Conservation (phyloP, 768 basidiomycete species). For the Rhizopogon vesiculosus region DNA sequence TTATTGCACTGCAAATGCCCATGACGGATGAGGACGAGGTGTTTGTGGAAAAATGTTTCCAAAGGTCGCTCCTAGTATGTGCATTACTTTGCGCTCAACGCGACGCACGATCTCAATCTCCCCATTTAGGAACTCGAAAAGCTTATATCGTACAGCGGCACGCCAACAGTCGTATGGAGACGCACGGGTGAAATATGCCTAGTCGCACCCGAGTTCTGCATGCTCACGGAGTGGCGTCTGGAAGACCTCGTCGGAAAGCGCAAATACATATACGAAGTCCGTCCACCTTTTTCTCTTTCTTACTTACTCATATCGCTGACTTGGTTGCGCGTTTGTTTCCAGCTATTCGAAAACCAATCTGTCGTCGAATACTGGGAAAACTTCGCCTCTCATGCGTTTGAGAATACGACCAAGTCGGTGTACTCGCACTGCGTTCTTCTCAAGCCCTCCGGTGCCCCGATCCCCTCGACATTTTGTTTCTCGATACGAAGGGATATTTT, state of each 20-base stretch:
- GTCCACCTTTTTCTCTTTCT: conserved; percentile 26
- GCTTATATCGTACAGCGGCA: conserved; percentile 94
- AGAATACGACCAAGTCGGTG: conserved; percentile 94
- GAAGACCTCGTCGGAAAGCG: conserved; percentile 66
- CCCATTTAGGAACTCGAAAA: conserved; percentile 83
- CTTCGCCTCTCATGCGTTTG: conserved; percentile 95
- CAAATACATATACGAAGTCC: conserved; percentile 42
- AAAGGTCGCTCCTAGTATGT: conserved; percentile 82
- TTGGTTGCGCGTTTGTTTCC: background rate
- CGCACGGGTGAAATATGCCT: conserved; percentile 97
- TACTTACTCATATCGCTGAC: background rate
- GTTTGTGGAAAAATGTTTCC: conserved; percentile 94
- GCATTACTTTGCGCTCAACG: background rate
- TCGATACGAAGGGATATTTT: conserved; percentile 92
- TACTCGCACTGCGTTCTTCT: conserved; percentile 89
- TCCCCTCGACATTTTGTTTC: conserved; percentile 94
- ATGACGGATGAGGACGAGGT: conserved; percentile 94
- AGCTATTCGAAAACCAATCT: conserved; percentile 95
- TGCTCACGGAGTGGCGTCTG: conserved; percentile 87
- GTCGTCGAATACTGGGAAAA: conserved; percentile 96
- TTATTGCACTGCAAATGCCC: conserved; percentile 98
- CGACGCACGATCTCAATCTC: background rate
- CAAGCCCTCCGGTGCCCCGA: conserved; percentile 77
- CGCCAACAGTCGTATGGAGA: conserved; percentile 96
- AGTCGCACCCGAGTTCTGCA: conserved; percentile 93